A percentile compares a stretch with the other conserved stretches of the same genome.
phyloP scores from a whole-genome alignment of 805 yeast species.

The Starmerella floricola region DNA sequence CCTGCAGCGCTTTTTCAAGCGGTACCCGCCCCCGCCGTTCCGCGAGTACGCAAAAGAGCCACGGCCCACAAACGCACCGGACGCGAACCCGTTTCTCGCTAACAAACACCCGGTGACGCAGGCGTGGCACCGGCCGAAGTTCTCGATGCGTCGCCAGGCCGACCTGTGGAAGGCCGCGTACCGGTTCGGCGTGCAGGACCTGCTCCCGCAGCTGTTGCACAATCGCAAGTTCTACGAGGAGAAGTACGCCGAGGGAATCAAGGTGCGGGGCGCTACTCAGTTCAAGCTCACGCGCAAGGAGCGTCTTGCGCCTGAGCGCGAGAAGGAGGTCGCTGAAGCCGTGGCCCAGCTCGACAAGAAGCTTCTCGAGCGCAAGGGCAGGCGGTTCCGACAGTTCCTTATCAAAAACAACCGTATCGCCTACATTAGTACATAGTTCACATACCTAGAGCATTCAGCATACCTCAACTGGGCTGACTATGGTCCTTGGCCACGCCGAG shows the following conservation, averaged over 20 bases:
- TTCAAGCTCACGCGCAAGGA: conserved; percentile 81
- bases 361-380: conserved; percentile 53
- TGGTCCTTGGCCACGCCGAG: no score
- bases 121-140: conserved; percentile 63
- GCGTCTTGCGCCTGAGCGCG: conserved; percentile 43
- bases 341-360: conserved; percentile 53
- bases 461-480: no score
- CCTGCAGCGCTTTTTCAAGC: conserved; percentile 61
- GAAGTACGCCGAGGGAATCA: conserved; percentile 54
- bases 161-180: conserved; percentile 73
- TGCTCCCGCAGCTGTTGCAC: conserved; percentile 55
- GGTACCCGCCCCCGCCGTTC: conserved; percentile 77
- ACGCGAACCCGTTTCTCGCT: conserved; percentile 78
- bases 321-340: conserved; percentile 52
- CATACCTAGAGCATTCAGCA: no score
- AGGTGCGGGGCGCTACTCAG: conserved; percentile 61
- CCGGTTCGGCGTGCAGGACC: conserved; percentile 64
- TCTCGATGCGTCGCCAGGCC: conserved; percentile 69
- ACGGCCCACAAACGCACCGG: conserved; percentile 49
- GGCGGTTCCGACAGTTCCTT: conserved; percentile 25
- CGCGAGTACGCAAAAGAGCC: conserved; percentile 53
- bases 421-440: no score
- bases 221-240: conserved; percentile 63
- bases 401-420: conserved; percentile 7
- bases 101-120: conserved; percentile 74